Evolutionary conservation across 257 asterid genomes (phyloP).

Genomic region (Gardenia jasminoides): DNA sequence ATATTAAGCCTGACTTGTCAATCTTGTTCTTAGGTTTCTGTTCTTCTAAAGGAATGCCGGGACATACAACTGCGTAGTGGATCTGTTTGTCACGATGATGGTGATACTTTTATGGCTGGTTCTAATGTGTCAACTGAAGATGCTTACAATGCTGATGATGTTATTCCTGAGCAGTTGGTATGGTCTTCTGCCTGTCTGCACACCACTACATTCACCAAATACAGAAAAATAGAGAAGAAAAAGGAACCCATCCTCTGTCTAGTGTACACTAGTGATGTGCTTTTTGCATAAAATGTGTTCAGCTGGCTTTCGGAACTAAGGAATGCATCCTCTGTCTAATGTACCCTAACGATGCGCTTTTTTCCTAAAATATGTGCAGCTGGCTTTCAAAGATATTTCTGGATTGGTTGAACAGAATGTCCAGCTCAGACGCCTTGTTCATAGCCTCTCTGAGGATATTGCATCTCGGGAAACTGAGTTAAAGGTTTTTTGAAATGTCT

Average conservation of each 20-base stretch:
- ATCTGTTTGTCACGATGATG: slow-evolving; percentile 37
- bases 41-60: slow-evolving; percentile 85
- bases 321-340: background rate
- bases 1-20: background rate
- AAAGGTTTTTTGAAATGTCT: slow-evolving; percentile 44
- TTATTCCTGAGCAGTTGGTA: slow-evolving; percentile 61
- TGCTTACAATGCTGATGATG: slow-evolving; percentile 38
- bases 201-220: no score
- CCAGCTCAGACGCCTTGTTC: slow-evolving; percentile 67
- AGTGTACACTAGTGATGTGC: background rate
- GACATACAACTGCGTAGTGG: slow-evolving; percentile 95
- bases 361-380: slow-evolving; percentile 37
- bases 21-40: slow-evolving; percentile 54
- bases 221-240: no score
- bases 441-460: slow-evolving; percentile 67
- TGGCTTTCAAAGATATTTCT: slow-evolving; percentile 82
- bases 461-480: slow-evolving; percentile 66
- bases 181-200: background rate
- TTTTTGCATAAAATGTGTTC: slow-evolving; percentile 21
- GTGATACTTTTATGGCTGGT: slow-evolving; percentile 30
- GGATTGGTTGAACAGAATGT: slow-evolving; percentile 90
- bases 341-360: background rate
- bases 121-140: slow-evolving; percentile 27
- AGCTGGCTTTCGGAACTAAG: slow-evolving; percentile 71
- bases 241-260: background rate